These are phyloP conservation scores for Aspergillus chevalieri DNA, from an alignment of 2,329 filamentous ascomycete species.

Conservation along the genomic window DNA sequence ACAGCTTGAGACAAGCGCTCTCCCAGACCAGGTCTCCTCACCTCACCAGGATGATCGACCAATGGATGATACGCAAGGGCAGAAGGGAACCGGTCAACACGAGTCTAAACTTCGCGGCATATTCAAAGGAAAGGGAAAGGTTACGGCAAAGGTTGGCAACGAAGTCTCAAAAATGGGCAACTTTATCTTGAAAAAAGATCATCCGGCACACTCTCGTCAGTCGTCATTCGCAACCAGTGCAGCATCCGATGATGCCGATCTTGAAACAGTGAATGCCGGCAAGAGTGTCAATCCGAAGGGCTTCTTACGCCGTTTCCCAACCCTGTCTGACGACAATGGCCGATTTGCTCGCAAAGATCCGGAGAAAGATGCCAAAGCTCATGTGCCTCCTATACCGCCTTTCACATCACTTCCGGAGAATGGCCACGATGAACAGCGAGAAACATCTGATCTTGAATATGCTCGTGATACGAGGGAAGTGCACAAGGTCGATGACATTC, in stretches of 20 bases:
- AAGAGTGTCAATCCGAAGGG: conserved; percentile 21
- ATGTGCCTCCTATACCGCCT: conserved; percentile 43
- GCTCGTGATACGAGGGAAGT: conserved; percentile 7
- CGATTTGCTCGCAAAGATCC: conserved; percentile 26
- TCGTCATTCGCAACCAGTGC: conserved; percentile 41
- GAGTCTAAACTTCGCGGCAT: conserved; percentile 63
- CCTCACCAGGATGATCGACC: conserved; percentile 18
- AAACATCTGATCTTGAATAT: conserved; percentile 10
- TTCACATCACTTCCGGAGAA: conserved; percentile 47
- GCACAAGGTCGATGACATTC: conserved; percentile 2
- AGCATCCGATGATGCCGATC: conserved; percentile 36
- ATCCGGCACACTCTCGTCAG: conserved; percentile 35
- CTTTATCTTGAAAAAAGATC: conserved; percentile 55
- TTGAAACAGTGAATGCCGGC: conserved; percentile 28
- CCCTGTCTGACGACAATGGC: conserved; percentile 28
- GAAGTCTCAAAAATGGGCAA: conserved; percentile 59
- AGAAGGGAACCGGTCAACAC: conserved; percentile 30
- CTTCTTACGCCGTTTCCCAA: conserved; percentile 28
- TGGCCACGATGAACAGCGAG: conserved; percentile 25
- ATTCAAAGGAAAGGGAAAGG: conserved; percentile 64
- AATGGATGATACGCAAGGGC: conserved; percentile 20
- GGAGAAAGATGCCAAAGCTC: conserved; percentile 33
- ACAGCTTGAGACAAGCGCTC: conserved; percentile 22
- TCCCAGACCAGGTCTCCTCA: conserved; percentile 21
- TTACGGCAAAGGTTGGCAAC: conserved; percentile 65